Base-by-base conservation (phyloP, 352 stramenopile species). In the Globisporangium rhizosaccharum region DNA sequence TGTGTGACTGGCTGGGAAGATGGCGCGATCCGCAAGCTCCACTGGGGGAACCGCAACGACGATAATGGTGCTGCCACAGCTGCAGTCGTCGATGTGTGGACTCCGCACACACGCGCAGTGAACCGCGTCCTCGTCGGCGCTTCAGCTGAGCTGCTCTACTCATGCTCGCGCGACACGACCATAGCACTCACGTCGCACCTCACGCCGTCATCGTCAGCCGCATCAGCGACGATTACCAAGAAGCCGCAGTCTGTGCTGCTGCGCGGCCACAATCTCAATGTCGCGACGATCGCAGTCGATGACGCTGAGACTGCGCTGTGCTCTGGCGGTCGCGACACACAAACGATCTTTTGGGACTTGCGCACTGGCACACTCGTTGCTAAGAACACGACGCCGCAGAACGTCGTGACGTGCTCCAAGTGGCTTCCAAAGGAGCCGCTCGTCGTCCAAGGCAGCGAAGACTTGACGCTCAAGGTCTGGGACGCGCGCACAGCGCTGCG, bases 361-460 rank as follows among this genome's bases (percentile, higher is more conserved):
- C 57, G 63, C 18, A 92, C 85, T 0, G 61, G 66, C 3, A 59
- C 70, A 17, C 66, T 79, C 11, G 72, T 73, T 33, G 57, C 64
- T 14, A 87, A 83, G 53, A 92, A 88, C 50, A 88, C 72, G 37
- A 90, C 68, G 9, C 74, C 86, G 18, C 82, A 90, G 69, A 96
- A 96, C 37, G 82, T 96, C 15, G 65, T 96, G 51, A 96, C 86
- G 48, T 95, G 84, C 67, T 85, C 79, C 20, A 88, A 83, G 51
- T 94, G 82, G 84, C 41, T 93, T n/a, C 78, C 84, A 11, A 20
- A 54, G 0, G 79, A 90, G 51, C 56, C 69, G 3, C 56, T 93
- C 1, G 71, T 94, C 3, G 80, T 73, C 0, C 84, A 96, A 39
- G 85, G 82, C 30, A 92, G 84, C 57, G 84, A 96, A 63, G 86